Conservation (phyloP, 2,329 filamentous ascomycete genomes). For the Fusarium neocosmosporiellum region DNA sequence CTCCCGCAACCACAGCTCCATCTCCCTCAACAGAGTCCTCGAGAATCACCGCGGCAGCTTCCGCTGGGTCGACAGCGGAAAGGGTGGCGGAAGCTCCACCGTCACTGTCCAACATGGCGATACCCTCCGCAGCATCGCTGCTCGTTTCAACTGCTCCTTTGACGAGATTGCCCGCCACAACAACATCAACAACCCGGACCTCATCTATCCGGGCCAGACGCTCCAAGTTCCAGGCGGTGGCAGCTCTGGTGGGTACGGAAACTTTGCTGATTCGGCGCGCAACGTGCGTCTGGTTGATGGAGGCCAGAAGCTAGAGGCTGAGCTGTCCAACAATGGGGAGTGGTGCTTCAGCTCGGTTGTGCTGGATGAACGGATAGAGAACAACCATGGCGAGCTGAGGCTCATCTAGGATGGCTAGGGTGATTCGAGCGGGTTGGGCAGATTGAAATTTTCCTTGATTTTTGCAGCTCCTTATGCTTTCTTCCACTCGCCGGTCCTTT, state of each 20-base stretch:
- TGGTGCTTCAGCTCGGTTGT: slow-evolving; percentile 47
- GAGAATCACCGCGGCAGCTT: slow-evolving; percentile 53
- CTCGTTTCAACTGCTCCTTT: slow-evolving; percentile 46
- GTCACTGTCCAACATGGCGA: slow-evolving; percentile 56
- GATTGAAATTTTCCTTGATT: not conserved
- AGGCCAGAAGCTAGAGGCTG: slow-evolving; percentile 49
- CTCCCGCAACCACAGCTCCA: slow-evolving; percentile 47
- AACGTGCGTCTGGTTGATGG: slow-evolving; percentile 51
- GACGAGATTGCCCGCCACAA: slow-evolving; percentile 55
- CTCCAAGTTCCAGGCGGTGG: slow-evolving; percentile 49
- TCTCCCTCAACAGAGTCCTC: slow-evolving; percentile 51
- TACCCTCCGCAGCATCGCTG: slow-evolving; percentile 54
- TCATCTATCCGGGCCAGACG: slow-evolving; percentile 56
- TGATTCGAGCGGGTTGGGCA: not conserved
- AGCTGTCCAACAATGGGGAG: slow-evolving; percentile 46
- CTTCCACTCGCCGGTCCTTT: not conserved
- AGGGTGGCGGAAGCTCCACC: slow-evolving; percentile 36
- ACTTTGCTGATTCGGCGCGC: slow-evolving; percentile 50
- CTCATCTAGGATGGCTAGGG: slow-evolving; percentile 11
- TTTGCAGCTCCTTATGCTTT: not conserved
- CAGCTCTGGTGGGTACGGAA: slow-evolving; percentile 22
- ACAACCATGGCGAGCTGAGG: slow-evolving; percentile 45
- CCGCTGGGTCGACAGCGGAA: slow-evolving; percentile 46
- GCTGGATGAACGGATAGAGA: slow-evolving; percentile 50
- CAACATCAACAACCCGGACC: slow-evolving; percentile 53